Conservation (phyloP, 1,284 basidiomycete species). For the Schizopora paradoxa region DNA sequence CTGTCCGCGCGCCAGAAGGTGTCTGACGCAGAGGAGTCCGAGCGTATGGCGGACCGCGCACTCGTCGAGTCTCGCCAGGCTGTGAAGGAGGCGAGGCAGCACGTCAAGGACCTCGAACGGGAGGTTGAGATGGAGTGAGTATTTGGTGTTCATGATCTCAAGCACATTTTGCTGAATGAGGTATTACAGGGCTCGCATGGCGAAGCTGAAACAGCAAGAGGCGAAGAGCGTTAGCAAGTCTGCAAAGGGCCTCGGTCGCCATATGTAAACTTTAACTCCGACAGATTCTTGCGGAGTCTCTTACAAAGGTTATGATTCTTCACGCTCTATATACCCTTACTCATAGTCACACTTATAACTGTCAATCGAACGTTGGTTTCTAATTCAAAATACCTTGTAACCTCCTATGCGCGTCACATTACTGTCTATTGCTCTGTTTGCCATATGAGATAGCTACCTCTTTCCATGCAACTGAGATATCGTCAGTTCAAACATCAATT, state of each 20-base stretch:
- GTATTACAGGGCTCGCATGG: constrained; percentile 42
- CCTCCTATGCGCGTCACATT: too few species aligned
- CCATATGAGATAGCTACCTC: too few species aligned
- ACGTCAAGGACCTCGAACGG: constrained; percentile 46
- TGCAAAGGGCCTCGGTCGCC: constrained; percentile 48
- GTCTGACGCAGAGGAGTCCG: constrained; percentile 46
- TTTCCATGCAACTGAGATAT: too few species aligned
- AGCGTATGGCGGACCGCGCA: constrained; percentile 50
- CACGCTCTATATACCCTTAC: too few species aligned
- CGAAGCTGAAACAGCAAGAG: constrained; percentile 54
- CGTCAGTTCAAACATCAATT: too few species aligned
- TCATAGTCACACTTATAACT: too few species aligned
- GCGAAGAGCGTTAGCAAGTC: constrained; percentile 52
- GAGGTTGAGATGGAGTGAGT: constrained; percentile 56
- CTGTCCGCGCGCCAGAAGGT: constrained; percentile 48
- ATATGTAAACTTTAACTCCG: constrained; percentile 32
- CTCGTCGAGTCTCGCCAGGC: constrained; percentile 39
- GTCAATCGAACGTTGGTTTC: too few species aligned
- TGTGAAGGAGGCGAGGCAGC: constrained; percentile 47
- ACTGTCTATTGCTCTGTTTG: too few species aligned
- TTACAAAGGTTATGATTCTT: too few species aligned
- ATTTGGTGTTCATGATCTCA: not conserved
- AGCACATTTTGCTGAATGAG: constrained; percentile 6
- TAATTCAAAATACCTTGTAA: too few species aligned
- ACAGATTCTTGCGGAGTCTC: too few species aligned